Percentiles rank a stretch among this genome's conserved stretches.
Evolutionary conservation across 2,329 filamentous ascomycete species (phyloP).

Genomic region (Mariannaea elegans): DNA sequence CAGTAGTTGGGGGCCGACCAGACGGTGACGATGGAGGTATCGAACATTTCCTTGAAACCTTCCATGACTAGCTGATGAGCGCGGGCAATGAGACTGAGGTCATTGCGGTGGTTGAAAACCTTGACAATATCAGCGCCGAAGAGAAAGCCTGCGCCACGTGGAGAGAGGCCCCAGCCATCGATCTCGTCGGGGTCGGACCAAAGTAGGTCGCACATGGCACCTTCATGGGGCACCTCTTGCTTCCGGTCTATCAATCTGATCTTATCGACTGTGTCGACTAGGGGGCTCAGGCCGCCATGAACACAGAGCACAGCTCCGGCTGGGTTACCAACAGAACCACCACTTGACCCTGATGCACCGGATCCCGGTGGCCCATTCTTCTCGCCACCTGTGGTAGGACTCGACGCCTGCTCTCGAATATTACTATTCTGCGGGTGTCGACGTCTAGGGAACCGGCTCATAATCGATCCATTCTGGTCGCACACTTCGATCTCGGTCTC

Average conservation of each 20-base stretch:
- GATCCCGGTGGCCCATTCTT: constrained; percentile 79
- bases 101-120: constrained; percentile 93
- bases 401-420: constrained; percentile 40
- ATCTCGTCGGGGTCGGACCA: constrained; percentile 99
- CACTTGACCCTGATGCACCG: constrained; percentile 76
- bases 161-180: constrained; percentile 94
- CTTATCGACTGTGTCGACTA: constrained; percentile 94
- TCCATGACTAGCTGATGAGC: constrained; percentile 99
- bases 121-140: constrained; percentile 97
- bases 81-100: constrained; percentile 88
- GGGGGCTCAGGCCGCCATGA: constrained; percentile 89
- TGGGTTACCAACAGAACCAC: constrained; percentile 69
- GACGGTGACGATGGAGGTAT: constrained; percentile 95
- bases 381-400: constrained; percentile 39
- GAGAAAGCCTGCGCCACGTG: constrained; percentile 92
- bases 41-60: constrained; percentile 99
- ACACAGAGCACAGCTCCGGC: constrained; percentile 92
- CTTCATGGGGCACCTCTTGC: constrained; percentile 98
- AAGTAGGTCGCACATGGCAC: constrained; percentile 97
- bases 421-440: constrained; percentile 31
- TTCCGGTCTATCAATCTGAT: constrained; percentile 95
- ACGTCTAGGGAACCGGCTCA: constrained; percentile 73
- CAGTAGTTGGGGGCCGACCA: constrained; percentile 98
- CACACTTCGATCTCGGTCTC: constrained; percentile 94
- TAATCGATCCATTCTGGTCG: constrained; percentile 82